Evolutionary conservation across 305 asterid species (phyloP), one percentile per base, ranked within the genome.

Genomic region (Solanum hybrid): DNA sequence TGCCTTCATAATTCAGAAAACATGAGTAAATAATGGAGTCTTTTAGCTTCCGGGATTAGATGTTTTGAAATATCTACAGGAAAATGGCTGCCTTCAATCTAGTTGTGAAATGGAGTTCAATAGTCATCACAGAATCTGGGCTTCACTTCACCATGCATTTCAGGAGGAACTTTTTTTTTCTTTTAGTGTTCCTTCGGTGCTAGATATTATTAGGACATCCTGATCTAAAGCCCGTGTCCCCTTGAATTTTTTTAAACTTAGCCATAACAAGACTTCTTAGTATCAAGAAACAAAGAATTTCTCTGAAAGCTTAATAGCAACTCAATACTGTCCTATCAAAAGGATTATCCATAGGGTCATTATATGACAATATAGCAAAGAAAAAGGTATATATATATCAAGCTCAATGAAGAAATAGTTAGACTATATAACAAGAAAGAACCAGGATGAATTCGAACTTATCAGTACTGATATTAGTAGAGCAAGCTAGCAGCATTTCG

Each of bases 1-100:
- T 76, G 98, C 99, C 99, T 97, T 93, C 90, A 84, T 90, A 87
- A 56, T 27, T 12, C 75, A 87, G 84, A 73, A 86, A 87, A 71
- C 34, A 37, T 87, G 84, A 87, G 19, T 40, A 38, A 87, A 40
- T 19, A 82, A 73, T 22, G 86, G 86, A 31, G 13, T 24, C 10
- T 22, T 32, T 79, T n/a, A 6, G 51, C 27, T 36, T 78, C 8
- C 1, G 14, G 4, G 3, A 35, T 22, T 78, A 78, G 40, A 35
- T 9, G 51, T 35, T 10, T 10, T 35, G 56, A 78, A 36, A 78
- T 78, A 78, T 36, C 56, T n/a, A 32, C 15, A 78, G 56, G 38
- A 22, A 22, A 78, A 35, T 78, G 31, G 38, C 3, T 36, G 32
- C 85, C 85, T 35, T 77, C 56, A 22, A 36, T 78, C 26, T 45